Base-by-base conservation (phyloP, 148 eudicot genomes). In the Nepenthes mirabilis region DNA sequence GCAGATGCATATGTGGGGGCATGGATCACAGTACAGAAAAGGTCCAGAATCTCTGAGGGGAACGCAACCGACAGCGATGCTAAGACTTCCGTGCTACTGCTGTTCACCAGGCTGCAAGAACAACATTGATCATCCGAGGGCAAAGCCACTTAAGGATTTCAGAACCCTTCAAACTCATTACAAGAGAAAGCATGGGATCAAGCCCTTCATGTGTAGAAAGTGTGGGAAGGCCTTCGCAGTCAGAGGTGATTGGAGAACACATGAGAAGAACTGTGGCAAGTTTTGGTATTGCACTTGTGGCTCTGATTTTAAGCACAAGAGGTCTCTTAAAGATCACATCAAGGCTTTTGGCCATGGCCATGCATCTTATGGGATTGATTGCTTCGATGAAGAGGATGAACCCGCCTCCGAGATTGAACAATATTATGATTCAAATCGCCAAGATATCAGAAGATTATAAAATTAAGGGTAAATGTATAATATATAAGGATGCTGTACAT, bases 11-110 rank as follows among this genome's bases (percentile, higher is more conserved):
- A 57, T 57, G 60, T 57, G 60, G 60, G 60, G 60, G 32, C 60
- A 57, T 57, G 60, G 60, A 57, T 57, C 60, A 57, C 60, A 57
- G 32, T 57, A 57, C 60, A 36, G 60, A 36, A 57, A 57, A 57
- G 60, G 60, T 3, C 60, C 60, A 13, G 60, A 57, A 37, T 57
- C 60, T 2, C 43, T 57, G 1, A 23, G 60, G 32, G 60, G 60
- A 11, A 57, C 60, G 5, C 60, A 57, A 36, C 60, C 60, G 11
- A 57, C 60, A 36, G 60, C 60, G 4, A 57, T 57, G 60, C 34
- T 57, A 12, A 35, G 60, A 14, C 60, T 57, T n/a, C 60, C 60
- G 11, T 57, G 60, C 45, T 57, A 57, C 47, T 57, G 60, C 45
- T 57, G 60, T 14, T 45, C 60, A 37, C 60, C 60, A 37, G 60